phyloP scores from a whole-genome alignment of 1,284 basidiomycete genomes.

The Boletus mariae region DNA sequence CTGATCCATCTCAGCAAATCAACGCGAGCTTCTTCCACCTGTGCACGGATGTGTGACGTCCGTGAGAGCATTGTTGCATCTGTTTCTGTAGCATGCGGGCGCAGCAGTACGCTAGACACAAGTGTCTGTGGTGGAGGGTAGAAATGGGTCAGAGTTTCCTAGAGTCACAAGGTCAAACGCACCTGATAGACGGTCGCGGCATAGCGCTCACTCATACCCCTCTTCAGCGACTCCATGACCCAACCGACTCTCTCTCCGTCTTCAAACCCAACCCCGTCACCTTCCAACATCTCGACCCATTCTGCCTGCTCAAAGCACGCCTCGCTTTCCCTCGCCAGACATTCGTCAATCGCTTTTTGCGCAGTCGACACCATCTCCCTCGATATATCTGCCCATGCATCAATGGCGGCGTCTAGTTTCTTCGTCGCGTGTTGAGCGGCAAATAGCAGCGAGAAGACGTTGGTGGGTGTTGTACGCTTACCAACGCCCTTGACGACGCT shows the following conservation, averaged over 20 bases:
- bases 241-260: slow-evolving; percentile 70
- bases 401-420: slow-evolving; percentile 51
- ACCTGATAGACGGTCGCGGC: slow-evolving; percentile 76
- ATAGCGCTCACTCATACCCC: slow-evolving; percentile 56
- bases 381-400: slow-evolving; percentile 65
- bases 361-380: slow-evolving; percentile 61
- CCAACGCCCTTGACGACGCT: slow-evolving; percentile 66
- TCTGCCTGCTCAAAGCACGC: slow-evolving; percentile 65
- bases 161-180: slow-evolving; percentile 10
- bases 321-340: slow-evolving; percentile 56
- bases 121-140: slow-evolving; percentile 48
- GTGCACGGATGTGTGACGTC: slow-evolving; percentile 61
- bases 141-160: neutral
- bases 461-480: slow-evolving; percentile 60
- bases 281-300: slow-evolving; percentile 69
- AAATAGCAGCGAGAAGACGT: slow-evolving; percentile 64
- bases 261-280: slow-evolving; percentile 67
- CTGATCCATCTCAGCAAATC: slow-evolving; percentile 65
- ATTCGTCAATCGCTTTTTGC: slow-evolving; percentile 57
- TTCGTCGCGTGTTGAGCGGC: slow-evolving; percentile 62
- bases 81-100: slow-evolving; percentile 58
- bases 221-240: slow-evolving; percentile 61
- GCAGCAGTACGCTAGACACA: slow-evolving; percentile 69
- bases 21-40: slow-evolving; percentile 69
- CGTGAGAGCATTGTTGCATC: slow-evolving; percentile 58